A percentile compares a stretch with the other conserved stretches of the same genome.
phyloP scores from a whole-genome alignment of 148 eudicot species.

The Amaranthus palmeri region DNA sequence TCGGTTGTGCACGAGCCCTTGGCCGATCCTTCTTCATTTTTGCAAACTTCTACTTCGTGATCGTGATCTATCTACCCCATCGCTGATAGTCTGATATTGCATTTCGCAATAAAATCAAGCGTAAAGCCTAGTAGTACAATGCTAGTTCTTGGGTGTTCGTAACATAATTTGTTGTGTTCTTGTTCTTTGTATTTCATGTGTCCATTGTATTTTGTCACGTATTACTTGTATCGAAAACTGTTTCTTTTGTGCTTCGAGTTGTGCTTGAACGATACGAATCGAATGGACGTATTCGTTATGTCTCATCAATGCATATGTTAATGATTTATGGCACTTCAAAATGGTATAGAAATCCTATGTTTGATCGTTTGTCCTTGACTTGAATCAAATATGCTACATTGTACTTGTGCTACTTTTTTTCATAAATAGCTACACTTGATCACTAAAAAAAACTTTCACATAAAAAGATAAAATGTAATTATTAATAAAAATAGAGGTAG shows the following conservation, averaged over 20 bases:
- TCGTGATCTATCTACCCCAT: background rate
- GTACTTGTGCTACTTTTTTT: too few relatives aligned
- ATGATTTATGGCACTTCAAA: background rate
- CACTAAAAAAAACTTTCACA: too few relatives aligned
- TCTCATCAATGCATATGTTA: background rate
- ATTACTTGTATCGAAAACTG: background rate
- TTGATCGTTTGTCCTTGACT: too few relatives aligned
- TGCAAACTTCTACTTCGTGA: constrained; percentile 39
- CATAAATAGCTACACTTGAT: too few relatives aligned
- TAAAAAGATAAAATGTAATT: too few relatives aligned
- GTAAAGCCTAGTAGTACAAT: background rate
- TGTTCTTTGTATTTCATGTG: constrained; percentile 3
- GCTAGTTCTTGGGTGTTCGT: background rate
- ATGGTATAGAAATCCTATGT: background rate
- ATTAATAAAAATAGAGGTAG: too few relatives aligned
- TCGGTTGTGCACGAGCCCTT: constrained; percentile 91
- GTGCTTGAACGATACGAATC: background rate
- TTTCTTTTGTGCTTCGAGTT: constrained; percentile 1
- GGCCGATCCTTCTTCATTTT: constrained; percentile 52
- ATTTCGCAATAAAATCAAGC: constrained; percentile 13
- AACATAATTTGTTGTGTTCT: background rate
- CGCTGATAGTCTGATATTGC: background rate
- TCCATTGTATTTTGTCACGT: background rate
- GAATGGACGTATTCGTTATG: background rate
- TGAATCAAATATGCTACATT: too few relatives aligned